phyloP scores from a whole-genome alignment of 2,329 filamentous ascomycete species.

The Verticillium zaregamsianum region DNA sequence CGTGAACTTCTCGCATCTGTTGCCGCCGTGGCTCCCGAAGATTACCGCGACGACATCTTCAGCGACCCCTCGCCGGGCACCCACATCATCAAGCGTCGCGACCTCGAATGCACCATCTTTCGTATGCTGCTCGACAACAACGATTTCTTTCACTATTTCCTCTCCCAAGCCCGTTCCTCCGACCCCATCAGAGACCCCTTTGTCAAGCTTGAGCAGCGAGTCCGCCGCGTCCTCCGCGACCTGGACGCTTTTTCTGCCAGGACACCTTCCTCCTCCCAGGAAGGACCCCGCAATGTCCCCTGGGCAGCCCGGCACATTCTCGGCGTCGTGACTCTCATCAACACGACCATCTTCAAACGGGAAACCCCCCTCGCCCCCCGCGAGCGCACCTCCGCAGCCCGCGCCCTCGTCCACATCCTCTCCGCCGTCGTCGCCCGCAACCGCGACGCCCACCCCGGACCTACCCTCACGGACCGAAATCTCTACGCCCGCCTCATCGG shows the following conservation, averaged over 20 bases:
- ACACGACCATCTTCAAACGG: slow-evolving; percentile 33
- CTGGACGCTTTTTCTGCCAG: slow-evolving; percentile 29
- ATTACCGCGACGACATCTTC: slow-evolving; percentile 45
- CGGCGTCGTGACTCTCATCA: slow-evolving; percentile 37
- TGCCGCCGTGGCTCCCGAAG: slow-evolving; percentile 26
- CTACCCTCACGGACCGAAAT: slow-evolving; percentile 29
- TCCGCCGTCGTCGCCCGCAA: slow-evolving; percentile 36
- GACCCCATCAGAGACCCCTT: slow-evolving; percentile 43
- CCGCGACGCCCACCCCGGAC: slow-evolving; percentile 27
- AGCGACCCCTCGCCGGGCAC: slow-evolving; percentile 18
- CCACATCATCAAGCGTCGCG: slow-evolving; percentile 35
- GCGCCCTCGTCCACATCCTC: slow-evolving; percentile 44
- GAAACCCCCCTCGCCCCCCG: slow-evolving; percentile 28
- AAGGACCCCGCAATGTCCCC: slow-evolving; percentile 33
- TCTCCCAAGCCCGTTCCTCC: slow-evolving; percentile 37
- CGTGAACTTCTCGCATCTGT: slow-evolving; percentile 48
- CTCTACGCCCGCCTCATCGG: slow-evolving; percentile 46
- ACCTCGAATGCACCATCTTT: slow-evolving; percentile 47
- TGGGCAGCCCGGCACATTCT: slow-evolving; percentile 48
- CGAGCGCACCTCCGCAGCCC: slow-evolving; percentile 41
- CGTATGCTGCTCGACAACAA: slow-evolving; percentile 51
- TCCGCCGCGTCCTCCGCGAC: slow-evolving; percentile 40
- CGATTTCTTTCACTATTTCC: slow-evolving; percentile 51
- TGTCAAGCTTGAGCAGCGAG: slow-evolving; percentile 42
- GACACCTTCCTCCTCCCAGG: slow-evolving; percentile 3